Conservation (phyloP, 805 yeast genomes). For the Sugiyamaella smithiae region DNA sequence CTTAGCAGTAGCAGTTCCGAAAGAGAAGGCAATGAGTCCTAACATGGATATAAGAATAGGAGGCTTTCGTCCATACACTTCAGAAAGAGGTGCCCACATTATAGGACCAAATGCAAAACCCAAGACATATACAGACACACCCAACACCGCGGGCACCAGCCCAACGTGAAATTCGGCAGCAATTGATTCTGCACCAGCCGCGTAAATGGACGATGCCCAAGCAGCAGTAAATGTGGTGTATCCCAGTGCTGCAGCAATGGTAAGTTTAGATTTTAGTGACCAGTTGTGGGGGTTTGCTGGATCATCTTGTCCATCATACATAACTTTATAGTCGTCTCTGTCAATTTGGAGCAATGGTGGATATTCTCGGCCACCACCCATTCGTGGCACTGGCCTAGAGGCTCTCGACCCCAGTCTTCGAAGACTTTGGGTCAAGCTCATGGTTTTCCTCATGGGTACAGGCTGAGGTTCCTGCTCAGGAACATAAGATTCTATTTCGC, state of each 20-base stretch:
- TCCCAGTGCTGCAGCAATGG: conserved; percentile 44
- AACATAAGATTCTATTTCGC: conserved; percentile 1
- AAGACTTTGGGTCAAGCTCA: not conserved
- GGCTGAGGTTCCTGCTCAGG: not conserved
- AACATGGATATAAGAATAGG: conserved; percentile 57
- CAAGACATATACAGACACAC: conserved; percentile 74
- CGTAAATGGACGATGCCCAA: conserved; percentile 76
- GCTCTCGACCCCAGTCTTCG: not conserved
- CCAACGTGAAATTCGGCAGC: conserved; percentile 59
- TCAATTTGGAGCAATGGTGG: conserved; percentile 21
- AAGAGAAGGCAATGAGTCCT: conserved; percentile 57
- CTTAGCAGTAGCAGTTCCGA: conserved; percentile 76
- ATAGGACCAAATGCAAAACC: conserved; percentile 97
- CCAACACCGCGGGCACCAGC: conserved; percentile 64
- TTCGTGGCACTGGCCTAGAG: conserved; percentile 14
- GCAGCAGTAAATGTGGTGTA: conserved; percentile 50
- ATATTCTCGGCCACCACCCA: conserved; percentile 25
- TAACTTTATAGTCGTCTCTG: conserved; percentile 51
- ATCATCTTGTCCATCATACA: conserved; percentile 75
- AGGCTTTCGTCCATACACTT: conserved; percentile 65
- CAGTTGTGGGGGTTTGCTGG: conserved; percentile 81
- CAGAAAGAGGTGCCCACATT: conserved; percentile 88
- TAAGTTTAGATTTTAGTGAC: conserved; percentile 46
- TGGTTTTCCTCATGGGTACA: not conserved
- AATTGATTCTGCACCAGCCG: conserved; percentile 53